Base-by-base conservation (phyloP, 495 filamentous ascomycete species). In the Bathelium albidoporum region DNA sequence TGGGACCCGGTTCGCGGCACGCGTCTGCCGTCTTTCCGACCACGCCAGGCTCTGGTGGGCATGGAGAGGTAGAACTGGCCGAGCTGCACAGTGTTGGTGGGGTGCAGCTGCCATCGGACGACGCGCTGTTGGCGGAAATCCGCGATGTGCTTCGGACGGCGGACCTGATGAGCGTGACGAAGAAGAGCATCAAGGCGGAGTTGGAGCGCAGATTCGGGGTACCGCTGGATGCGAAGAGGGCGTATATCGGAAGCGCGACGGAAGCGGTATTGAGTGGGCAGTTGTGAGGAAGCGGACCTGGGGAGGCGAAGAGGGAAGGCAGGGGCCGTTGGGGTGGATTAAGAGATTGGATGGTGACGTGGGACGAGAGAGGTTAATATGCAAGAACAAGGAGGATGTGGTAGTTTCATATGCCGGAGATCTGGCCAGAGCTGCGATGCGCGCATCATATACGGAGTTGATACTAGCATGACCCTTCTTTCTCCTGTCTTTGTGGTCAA, bases 131-230 rank as follows among this genome's bases (percentile, higher is more conserved):
- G 58, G 87, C 89, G 1, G 95, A 99, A 80, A 97, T 99, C 62
- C 80, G 94, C 44, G 92, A 96, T 68, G 95, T 99, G 61, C 77
- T 99, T 58, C 80, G 85, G 65, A 91, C 88, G 1, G 90, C 90
- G 1, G 95, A 99, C 78, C 78, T 99, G 69, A 99, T 99, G 94
- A 90, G 79, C 11, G 89, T 97, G 32, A 97, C 95, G 65, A 99
- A 99, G 87, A 99, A 97, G 85, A 89, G 88, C 64, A 88, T 99
- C 77, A 97, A 96, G 81, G 75, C 82, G 64, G 95, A 99, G 75
- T 77, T 99, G 63, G 95, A 99, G 78, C 81, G 82, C 69, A 82
- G 91, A 66, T 99, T 96, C 73, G 88, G 87, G 32, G 84, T 95
- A 36, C 80, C 80, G 53, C 76, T 97, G 60, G 92, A 97, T 72